Conservation (phyloP, 2,329 filamentous ascomycete genomes). For the Lecanicillium sp. region DNA sequence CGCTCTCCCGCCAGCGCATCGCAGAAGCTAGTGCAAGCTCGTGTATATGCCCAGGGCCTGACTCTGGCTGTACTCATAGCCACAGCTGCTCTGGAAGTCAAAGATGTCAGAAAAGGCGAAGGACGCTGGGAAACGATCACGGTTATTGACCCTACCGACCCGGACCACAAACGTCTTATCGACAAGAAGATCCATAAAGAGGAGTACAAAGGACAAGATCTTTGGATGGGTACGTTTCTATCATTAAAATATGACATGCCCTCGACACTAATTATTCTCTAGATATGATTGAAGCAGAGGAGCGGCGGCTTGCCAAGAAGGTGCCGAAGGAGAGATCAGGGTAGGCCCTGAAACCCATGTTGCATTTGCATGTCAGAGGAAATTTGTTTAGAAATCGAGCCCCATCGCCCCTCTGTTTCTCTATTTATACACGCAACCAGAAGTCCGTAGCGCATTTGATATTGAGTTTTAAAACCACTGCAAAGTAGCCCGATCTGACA, state of each 20-base stretch:
- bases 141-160: conserved; percentile 65
- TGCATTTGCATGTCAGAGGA: too few species aligned
- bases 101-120: conserved; percentile 61
- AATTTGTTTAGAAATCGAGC: too few species aligned
- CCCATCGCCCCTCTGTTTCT: too few species aligned
- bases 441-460: too few species aligned
- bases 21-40: conserved; percentile 80
- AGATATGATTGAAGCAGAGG: conserved; percentile 70
- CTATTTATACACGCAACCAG: too few species aligned
- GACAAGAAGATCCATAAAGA: conserved; percentile 76
- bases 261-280: not conserved
- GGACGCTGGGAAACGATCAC: conserved; percentile 71
- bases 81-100: conserved; percentile 65
- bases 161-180: conserved; percentile 64
- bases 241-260: too few species aligned
- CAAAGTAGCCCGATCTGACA: too few species aligned
- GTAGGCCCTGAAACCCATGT: too few species aligned
- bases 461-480: too few species aligned
- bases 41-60: conserved; percentile 78
- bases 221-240: conserved; percentile 68
- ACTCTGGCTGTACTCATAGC: conserved; percentile 71
- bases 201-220: conserved; percentile 69
- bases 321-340: not conserved
- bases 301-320: conserved; percentile 38
- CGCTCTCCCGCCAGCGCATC: conserved; percentile 58